Base-by-base conservation (phyloP, 2,329 filamentous ascomycete genomes). In the Alternaria burnsii region DNA sequence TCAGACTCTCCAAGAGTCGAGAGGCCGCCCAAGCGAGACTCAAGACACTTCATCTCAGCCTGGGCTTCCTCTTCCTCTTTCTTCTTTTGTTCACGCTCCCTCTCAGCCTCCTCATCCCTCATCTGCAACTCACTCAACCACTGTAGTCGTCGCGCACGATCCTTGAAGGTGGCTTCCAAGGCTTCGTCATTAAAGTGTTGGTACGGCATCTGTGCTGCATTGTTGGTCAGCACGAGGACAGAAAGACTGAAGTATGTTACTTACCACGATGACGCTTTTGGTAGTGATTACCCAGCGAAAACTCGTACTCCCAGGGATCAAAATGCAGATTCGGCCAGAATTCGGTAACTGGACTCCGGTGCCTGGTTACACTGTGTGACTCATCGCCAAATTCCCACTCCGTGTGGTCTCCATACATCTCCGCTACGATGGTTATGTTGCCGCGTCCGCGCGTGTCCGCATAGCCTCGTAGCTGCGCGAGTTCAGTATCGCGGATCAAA, bases 301-400 rank as follows among this genome's bases (percentile, higher is more conserved):
- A n/a, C 7, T 20, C 20, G 12, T 46, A 55, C 32, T 3, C 9
- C n/a, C 14, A 28, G 16, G 43, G 48, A 43, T 61, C 58, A 6
- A 50, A 57, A 22, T 54, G 48, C 12, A 48, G 2, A 12, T 54
- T 53, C 5, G 53, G 58, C 58, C 58, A 57, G 20, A 57, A 42
- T 28, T 61, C 58, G 2, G 48, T 58, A 1, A 30, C 38, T 2
- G 53, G 58, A 5, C 34, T 58, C 11, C 58, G 48, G 32, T 57
- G 26, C n/a, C 58, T 43, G 8, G 26, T 18, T 0, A 61, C 53
- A n/a, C 48, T 43, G 5, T 24, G 16, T 3, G 16, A 16, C 8
- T 48, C 30, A 8, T 57, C 53, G 18, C 58, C 58, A 7, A 38
- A 54, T 3, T 28, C 42, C 48, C 53, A 61, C 3, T 18, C 16